Conservation (phyloP, 148 eudicot species). For the Rhododendron henanense region DNA sequence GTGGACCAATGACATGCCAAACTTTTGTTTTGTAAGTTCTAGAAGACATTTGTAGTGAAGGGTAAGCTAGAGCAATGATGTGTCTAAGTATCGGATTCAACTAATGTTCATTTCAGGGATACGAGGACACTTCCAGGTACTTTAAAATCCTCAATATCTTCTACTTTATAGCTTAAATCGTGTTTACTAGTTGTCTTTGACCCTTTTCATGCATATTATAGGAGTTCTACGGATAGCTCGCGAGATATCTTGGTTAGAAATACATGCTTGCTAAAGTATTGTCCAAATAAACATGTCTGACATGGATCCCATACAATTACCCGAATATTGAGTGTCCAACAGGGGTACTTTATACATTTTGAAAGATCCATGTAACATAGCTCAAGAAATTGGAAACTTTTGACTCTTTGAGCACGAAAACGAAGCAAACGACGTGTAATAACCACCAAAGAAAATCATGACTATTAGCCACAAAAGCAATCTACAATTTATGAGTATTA, state of each 20-base stretch:
- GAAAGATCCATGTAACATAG: neutral
- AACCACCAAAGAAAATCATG: neutral
- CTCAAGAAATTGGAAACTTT: neutral
- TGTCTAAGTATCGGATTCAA: no score
- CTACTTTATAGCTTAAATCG: no score
- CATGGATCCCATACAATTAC: neutral
- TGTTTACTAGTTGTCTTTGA: no score
- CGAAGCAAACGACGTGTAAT: neutral
- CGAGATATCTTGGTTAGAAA: neutral
- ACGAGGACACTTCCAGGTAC: no score
- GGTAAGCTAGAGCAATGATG: no score
- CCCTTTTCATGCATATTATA: no score
- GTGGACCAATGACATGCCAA: no score
- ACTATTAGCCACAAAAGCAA: neutral
- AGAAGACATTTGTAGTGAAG: no score
- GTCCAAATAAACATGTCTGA: neutral
- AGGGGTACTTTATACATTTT: neutral
- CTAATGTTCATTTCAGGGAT: no score
- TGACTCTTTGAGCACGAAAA: neutral
- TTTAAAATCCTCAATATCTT: no score
- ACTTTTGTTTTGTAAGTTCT: no score
- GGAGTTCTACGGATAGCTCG: neutral
- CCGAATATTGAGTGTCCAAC: neutral
- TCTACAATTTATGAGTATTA: neutral
- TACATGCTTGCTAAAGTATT: neutral